These are phyloP conservation scores for Trypanosoma boissoni DNA, from an alignment of 208 protist genomes.

Conservation along the genomic window DNA sequence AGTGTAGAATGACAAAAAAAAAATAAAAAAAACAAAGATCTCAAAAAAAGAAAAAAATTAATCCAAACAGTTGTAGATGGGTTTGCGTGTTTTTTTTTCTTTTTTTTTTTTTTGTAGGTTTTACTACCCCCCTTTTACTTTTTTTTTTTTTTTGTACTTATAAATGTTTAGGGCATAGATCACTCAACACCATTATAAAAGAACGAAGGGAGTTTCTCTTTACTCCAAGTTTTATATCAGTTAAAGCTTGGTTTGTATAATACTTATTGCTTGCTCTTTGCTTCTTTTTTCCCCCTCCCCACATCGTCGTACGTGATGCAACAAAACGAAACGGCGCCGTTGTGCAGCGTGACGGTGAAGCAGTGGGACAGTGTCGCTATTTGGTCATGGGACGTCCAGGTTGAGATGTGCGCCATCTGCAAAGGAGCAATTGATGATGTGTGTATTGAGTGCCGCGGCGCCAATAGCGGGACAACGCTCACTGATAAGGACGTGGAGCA, in stretches of 20 bases:
- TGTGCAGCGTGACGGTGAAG: conserved; percentile 64
- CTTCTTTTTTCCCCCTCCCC: too few species aligned
- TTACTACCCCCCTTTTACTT: conserved; percentile 5
- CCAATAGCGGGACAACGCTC: background rate
- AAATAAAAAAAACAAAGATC: background rate
- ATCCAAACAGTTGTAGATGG: too few species aligned
- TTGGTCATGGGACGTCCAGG: conserved; percentile 95
- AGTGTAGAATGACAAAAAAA: too few species aligned
- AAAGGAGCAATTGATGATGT: conserved; percentile 95
- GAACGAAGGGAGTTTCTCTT: too few species aligned
- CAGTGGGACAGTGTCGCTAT: conserved; percentile 96
- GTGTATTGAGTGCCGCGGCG: conserved; percentile 93
- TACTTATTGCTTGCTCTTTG: too few species aligned
- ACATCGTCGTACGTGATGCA: too few species aligned
- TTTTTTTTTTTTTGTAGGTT: conserved; percentile 2
- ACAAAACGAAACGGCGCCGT: background rate
- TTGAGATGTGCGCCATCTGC: conserved; percentile 97
- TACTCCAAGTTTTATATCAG: too few species aligned
- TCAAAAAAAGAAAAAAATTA: background rate
- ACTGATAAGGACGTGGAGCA: background rate
- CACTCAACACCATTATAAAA: too few species aligned
- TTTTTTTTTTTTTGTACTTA: conserved; percentile 1
- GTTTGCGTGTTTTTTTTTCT: too few species aligned
- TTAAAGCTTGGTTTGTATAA: too few species aligned
- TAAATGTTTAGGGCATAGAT: background rate